Base-by-base conservation (phyloP, 805 yeast genomes). In the Hanseniaspora guilliermondii region DNA sequence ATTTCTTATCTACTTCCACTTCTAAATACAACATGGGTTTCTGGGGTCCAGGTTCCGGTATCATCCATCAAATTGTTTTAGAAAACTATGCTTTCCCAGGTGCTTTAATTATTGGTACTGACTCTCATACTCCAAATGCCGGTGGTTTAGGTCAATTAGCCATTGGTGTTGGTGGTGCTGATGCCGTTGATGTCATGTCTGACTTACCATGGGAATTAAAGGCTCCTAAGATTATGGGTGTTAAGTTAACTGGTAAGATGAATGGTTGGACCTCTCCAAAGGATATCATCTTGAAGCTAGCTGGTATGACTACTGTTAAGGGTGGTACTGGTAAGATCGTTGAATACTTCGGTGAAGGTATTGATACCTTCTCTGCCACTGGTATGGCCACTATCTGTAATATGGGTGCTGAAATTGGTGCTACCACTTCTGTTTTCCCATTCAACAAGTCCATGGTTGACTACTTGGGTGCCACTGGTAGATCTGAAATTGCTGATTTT, bases 361-460 rank as follows among this genome's bases (percentile, higher is more conserved):
- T 89, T 55, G 79, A 84, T 65, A 78, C 91, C 57, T 83, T 89
- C 71, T 85, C 95, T 49, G 87, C 96, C 73, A 91, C 97, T 52
- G 97, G 97, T 79, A 89, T 89, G 97, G 97, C 94, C 69, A 89
- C 97, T 64, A 89, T 89, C 74, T 89, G 97, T 79, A 89, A 89
- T 73, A 89, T 89, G 97, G 97, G 97, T 77, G 97, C 97, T 62
- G 97, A 89, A 75, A 88, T 89, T 63, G 97, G 97, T 75, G 97
- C 97, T 58, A 89, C 97, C 59, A 89, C 97, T 56, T 89, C 97
- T 47, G 87, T 86, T 58, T 89, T 89, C 94, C 97, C 97, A 70
- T 88, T 78, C 86, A 88, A 87, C 77, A 79, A 82, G 66, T 83
- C 91, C 60, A 89, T 86, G 86, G 80, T 74, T 69, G 85, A 83